Conservation (phyloP, 2,329 filamentous ascomycete species). For the Penicillium palitans region DNA sequence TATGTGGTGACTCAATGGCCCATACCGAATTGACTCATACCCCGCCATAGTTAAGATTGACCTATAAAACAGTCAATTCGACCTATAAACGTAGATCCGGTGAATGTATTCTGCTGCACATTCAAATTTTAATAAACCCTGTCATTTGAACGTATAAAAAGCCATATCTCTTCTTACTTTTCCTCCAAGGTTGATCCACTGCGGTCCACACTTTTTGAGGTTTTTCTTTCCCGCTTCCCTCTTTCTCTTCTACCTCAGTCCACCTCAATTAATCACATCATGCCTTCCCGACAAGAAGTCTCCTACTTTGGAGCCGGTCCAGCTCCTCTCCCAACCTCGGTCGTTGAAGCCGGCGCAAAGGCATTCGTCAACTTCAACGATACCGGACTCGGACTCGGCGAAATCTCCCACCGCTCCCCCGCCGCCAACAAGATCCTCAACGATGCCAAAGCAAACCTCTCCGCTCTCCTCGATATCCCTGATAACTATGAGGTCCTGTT, state of each 20-base stretch:
- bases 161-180: not conserved
- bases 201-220: conserved; percentile 21
- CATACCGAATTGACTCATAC: conserved; percentile 17
- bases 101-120: conserved; percentile 8
- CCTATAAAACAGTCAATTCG: conserved; percentile 4
- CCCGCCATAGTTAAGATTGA: conserved; percentile 19
- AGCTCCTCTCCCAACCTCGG: conserved; percentile 76
- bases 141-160: not conserved
- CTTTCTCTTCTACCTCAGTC: conserved; percentile 5
- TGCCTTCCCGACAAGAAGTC: conserved; percentile 73
- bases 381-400: conserved; percentile 80
- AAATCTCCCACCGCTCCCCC: conserved; percentile 84
- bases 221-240: conserved; percentile 18
- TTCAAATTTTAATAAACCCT: not conserved
- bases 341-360: conserved; percentile 73
- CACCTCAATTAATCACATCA: conserved; percentile 12
- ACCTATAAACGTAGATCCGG: not conserved
- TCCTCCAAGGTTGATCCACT: conserved; percentile 24
- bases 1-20: not conserved
- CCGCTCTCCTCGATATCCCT: conserved; percentile 75
- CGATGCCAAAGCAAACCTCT: conserved; percentile 72
- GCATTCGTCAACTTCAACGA: conserved; percentile 79
- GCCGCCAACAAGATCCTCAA: conserved; percentile 77
- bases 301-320: conserved; percentile 90
- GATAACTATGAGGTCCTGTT: conserved; percentile 81